Evolutionary conservation across 257 asterid genomes (phyloP).

Genomic region (Salvia miltiorrhiza): DNA sequence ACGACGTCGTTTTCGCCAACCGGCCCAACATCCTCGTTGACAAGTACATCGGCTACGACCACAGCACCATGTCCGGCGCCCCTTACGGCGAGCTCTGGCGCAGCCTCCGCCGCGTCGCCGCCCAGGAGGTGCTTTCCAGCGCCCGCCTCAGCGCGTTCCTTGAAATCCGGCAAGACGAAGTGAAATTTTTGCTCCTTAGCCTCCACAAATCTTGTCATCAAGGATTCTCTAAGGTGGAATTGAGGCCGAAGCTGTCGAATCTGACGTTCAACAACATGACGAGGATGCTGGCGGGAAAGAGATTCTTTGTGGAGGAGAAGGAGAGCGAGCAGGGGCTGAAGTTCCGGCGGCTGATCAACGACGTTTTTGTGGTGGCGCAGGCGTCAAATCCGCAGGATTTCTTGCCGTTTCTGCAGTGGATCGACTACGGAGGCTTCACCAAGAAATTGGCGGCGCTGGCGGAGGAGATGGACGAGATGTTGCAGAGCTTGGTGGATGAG

Average conservation of each 20-base stretch:
- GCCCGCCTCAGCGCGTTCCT: conserved; percentile 17
- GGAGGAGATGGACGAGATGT: conserved; percentile 14
- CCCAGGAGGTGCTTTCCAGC: conserved; percentile 33
- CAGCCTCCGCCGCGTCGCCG: conserved; percentile 32
- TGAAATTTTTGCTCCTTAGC: background rate
- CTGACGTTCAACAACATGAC: conserved; percentile 25
- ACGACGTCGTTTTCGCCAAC: conserved; percentile 27
- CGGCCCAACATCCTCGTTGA: conserved; percentile 20
- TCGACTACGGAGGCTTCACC: conserved; percentile 28
- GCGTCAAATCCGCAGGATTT: conserved; percentile 34
- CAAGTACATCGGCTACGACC: conserved; percentile 33
- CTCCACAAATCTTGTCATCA: background rate
- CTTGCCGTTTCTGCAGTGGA: conserved; percentile 32
- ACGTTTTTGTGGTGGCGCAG: conserved; percentile 15
- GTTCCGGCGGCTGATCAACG: conserved; percentile 6
- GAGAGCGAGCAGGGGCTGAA: conserved; percentile 2
- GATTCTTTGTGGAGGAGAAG: conserved; percentile 1
- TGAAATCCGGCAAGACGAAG: conserved; percentile 24
- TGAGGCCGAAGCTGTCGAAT: conserved; percentile 21
- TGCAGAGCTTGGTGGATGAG: conserved; percentile 28
- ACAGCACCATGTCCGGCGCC: conserved; percentile 17
- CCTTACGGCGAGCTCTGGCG: conserved; percentile 39
- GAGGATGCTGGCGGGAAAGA: conserved; percentile 34
- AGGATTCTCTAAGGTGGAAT: conserved; percentile 7
- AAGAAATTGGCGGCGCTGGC: conserved; percentile 14